Evolutionary conservation across 2,329 filamentous ascomycete species (phyloP), one percentile per base, ranked within the genome.

Genomic region (Microsporum audouinii): DNA sequence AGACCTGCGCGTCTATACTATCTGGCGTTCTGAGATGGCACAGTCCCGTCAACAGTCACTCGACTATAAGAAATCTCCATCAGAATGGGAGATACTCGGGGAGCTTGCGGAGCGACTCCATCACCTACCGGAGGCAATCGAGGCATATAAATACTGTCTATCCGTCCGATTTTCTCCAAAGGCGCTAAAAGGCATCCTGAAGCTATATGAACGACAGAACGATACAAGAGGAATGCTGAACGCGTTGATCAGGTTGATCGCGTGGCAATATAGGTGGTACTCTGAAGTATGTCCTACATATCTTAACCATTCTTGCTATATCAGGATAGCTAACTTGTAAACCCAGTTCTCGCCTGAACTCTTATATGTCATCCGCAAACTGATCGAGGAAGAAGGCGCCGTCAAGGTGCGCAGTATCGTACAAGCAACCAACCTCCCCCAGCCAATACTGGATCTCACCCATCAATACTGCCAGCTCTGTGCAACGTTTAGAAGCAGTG

Each of bases 181-280:
- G 75, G 91, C 92, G 0, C 86, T 97, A 75, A 84, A 85, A 17
- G 94, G 94, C 2, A 86, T 97, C 61, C 77, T 97, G 58, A 86
- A 85, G 60, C 81, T 89, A 56, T 90, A 91, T 67, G 88, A 95
- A 75, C 84, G 84, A 71, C 81, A 82, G 62, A 88, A 88, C 69
- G 89, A 89, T 74, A 91, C 89, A 2, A 80, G 90, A 63, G 88
- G 91, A 63, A 89, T 87, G 61, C 82, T 97, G 5, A 88, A 86
- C 33, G 86, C 89, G n/a, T 80, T 96, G 62, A 96, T 99, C 66
- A 82, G 91, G 59, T 79, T 99, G 47, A 89, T 97, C 38, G 94
- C 92, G 10, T 99, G 94, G 94, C 94, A 99, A 77, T 99, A 96
- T 76, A 83, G 94, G 67, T 99, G 94, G 94, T 99, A 99, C 78